phyloP scores from a whole-genome alignment of 2,329 filamentous ascomycete species.

The Diaporthe vaccinii region DNA sequence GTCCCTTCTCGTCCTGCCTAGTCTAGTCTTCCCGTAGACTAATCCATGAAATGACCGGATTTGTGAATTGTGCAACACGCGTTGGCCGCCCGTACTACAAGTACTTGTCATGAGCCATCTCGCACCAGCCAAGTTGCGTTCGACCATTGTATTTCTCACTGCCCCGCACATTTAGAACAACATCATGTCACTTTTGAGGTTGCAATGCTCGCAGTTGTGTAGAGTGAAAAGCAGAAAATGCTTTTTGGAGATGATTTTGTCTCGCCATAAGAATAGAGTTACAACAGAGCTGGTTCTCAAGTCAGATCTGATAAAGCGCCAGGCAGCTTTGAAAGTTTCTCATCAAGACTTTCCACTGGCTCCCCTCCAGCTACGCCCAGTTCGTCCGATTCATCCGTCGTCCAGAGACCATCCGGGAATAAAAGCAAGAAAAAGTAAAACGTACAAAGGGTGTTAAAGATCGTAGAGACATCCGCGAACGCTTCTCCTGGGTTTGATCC shows the following conservation, averaged over 20 bases:
- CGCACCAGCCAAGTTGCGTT: not conserved
- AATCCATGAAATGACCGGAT: not conserved
- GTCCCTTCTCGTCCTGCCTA: not conserved
- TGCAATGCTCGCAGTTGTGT: not conserved
- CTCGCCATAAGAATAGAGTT: conserved; percentile 30
- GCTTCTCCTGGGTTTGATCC: conserved; percentile 33
- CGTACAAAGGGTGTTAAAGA: conserved; percentile 36
- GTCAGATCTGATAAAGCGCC: conserved; percentile 26
- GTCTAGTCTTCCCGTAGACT: not conserved
- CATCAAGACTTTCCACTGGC: conserved; percentile 13
- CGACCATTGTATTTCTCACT: too few species aligned
- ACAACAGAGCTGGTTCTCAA: conserved; percentile 25
- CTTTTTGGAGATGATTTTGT: conserved; percentile 16
- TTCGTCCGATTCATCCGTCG: conserved; percentile 32
- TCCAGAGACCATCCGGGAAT: conserved; percentile 13
- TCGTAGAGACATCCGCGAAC: conserved; percentile 37
- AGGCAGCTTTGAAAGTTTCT: not conserved
- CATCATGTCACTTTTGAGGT: not conserved
- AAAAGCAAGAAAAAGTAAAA: conserved; percentile 25
- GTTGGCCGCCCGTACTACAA: not conserved
- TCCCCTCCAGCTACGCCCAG: not conserved
- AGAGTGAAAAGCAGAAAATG: conserved; percentile 9
- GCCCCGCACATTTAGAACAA: not conserved
- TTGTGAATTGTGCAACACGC: not conserved
- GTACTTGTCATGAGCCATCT: not conserved